These are phyloP conservation scores for Uronychia setigera DNA, from an alignment of 73 alveolate genomes.

Conservation along the genomic window DNA sequence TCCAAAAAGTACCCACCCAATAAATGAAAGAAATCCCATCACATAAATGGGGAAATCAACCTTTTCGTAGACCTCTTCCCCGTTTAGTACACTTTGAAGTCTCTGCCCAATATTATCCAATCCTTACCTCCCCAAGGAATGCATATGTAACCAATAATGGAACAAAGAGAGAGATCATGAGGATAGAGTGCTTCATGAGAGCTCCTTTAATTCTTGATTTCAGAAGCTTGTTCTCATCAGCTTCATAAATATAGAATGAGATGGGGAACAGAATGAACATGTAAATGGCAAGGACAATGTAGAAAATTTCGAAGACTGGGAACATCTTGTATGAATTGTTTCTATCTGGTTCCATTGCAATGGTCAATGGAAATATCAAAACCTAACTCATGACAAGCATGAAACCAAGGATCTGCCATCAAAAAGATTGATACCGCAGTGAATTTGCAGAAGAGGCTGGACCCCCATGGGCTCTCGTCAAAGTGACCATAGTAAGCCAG, in stretches of 20 bases:
- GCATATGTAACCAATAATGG: neutral
- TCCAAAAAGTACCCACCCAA: neutral
- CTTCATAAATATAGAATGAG: neutral
- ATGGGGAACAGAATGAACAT: neutral
- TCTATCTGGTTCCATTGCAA: neutral
- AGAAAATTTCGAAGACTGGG: neutral
- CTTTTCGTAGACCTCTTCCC: neutral
- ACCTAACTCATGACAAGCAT: neutral
- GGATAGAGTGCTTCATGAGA: neutral
- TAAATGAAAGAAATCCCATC: neutral
- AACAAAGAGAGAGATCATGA: neutral
- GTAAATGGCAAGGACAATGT: neutral
- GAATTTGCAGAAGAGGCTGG: neutral
- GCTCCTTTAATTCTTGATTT: neutral
- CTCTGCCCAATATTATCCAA: neutral
- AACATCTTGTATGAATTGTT: neutral
- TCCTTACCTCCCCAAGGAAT: neutral
- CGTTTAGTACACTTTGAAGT: no score
- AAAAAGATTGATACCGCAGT: neutral
- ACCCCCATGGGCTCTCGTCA: conserved; percentile 1
- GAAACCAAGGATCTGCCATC: neutral
- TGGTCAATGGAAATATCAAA: neutral
- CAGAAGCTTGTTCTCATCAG: neutral
- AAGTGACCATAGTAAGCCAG: neutral
- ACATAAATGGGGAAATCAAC: neutral